Conservation (phyloP, 139 green algal genomes). For the Volvox africanus region DNA sequence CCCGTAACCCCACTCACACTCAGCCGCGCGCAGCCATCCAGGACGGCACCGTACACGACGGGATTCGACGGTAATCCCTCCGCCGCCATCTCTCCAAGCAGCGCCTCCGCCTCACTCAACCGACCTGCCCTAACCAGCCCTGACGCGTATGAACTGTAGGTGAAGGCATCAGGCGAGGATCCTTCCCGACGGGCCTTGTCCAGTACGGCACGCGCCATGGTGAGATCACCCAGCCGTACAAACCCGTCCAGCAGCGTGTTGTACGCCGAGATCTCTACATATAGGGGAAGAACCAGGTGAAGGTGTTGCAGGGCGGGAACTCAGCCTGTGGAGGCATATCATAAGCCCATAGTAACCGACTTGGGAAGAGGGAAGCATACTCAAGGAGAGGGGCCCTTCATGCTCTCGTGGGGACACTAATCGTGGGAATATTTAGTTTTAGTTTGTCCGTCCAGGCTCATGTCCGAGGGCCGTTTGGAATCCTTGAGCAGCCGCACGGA, state of each 20-base stretch:
- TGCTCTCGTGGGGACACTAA: too few relatives aligned
- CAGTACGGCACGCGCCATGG: conserved; percentile 52
- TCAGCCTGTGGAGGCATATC: too few relatives aligned
- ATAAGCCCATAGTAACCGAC: too few relatives aligned
- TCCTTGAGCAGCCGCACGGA: background rate
- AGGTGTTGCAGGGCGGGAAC: too few relatives aligned
- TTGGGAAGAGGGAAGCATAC: too few relatives aligned
- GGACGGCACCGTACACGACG: conserved; percentile 36
- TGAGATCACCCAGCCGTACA: conserved; percentile 53
- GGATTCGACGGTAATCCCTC: conserved; percentile 37
- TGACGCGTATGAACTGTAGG: conserved; percentile 64
- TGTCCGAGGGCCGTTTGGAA: too few relatives aligned
- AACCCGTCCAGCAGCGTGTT: conserved; percentile 77
- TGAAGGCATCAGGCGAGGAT: conserved; percentile 67
- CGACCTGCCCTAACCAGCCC: conserved; percentile 49
- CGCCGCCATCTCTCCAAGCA: conserved; percentile 59
- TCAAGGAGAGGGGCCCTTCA: too few relatives aligned
- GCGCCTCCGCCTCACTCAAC: conserved; percentile 22
- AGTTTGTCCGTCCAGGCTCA: too few relatives aligned
- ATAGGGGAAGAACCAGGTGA: background rate
- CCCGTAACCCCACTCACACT: background rate
- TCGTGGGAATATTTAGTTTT: too few relatives aligned
- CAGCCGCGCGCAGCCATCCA: conserved; percentile 34
- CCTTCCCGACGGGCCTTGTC: conserved; percentile 61
- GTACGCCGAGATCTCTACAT: conserved; percentile 69